These are phyloP conservation scores for Alternaria ethzedia DNA, from an alignment of 2,329 filamentous ascomycete species.

Conservation along the genomic window DNA sequence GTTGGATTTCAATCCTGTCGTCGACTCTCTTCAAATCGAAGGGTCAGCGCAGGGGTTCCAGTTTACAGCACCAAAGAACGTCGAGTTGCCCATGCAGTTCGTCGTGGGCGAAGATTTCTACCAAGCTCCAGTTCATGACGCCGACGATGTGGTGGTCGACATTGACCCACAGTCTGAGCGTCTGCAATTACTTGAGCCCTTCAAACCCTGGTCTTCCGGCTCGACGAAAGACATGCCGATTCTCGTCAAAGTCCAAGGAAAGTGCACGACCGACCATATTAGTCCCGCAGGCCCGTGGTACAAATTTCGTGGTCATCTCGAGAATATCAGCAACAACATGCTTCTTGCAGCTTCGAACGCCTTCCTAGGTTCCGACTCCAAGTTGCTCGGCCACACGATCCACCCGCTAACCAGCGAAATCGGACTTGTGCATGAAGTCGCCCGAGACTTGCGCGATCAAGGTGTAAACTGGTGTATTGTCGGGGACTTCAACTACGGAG, in stretches of 20 bases:
- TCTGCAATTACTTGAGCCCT: conserved; percentile 22
- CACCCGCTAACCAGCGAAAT: conserved; percentile 22
- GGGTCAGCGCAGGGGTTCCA: conserved; percentile 21
- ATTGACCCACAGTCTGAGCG: conserved; percentile 40
- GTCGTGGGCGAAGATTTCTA: conserved; percentile 31
- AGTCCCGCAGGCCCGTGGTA: conserved; percentile 50
- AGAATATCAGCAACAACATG: conserved; percentile 50
- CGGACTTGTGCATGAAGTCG: conserved; percentile 35
- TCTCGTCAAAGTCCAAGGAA: conserved; percentile 47
- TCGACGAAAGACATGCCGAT: conserved; percentile 31
- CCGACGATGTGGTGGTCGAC: conserved; percentile 25
- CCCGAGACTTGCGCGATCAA: conserved; percentile 25
- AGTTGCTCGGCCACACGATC: conserved; percentile 35
- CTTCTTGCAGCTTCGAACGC: conserved; percentile 43
- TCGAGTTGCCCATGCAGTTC: conserved; percentile 36
- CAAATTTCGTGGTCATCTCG: conserved; percentile 49
- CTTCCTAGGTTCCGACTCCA: conserved; percentile 28
- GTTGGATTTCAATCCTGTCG: conserved; percentile 37
- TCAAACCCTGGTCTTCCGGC: conserved; percentile 31
- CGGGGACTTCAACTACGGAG: conserved; percentile 42
- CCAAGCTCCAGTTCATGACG: conserved; percentile 28
- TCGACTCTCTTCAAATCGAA: conserved; percentile 26
- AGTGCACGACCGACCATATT: conserved; percentile 52
- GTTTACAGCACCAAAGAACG: conserved; percentile 34
- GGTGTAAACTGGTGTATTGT: conserved; percentile 43